Base-by-base conservation (phyloP, 495 filamentous ascomycete genomes). In the Cenococcum geophilum region DNA sequence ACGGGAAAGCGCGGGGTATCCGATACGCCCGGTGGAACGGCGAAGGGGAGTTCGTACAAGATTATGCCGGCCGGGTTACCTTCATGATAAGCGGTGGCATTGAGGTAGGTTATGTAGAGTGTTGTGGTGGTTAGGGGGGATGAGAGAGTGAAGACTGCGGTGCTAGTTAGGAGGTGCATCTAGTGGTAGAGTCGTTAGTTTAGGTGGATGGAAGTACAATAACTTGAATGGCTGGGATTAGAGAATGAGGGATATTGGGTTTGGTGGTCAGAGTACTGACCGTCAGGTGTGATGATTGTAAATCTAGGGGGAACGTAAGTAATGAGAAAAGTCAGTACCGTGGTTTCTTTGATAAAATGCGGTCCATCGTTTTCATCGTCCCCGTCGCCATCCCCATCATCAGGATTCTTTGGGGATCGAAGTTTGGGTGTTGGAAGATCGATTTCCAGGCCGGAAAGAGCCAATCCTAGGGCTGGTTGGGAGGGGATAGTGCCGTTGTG, bases 71-170 rank as follows among this genome's bases (percentile, higher is more conserved):
- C 76, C 8, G 84, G 81, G 23, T 91, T 82, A 21, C 85, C 86
- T 55, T 90, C 87, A 65, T 97, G 93, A 63, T 83, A 85, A 0
- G 93, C 89, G 0, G 86, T 91, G 18, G 91, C 93, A 66, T 96
- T 84, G 58, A 98, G 77, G 43, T 76, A 80, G 20, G 89, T 86
- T 65, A 98, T 79, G 60, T 80, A 87, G 20, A 98, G 71, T 0
- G 81, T 87, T 20, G 85, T 87, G 58, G 83, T 75, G 45, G 76
- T 74, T 3, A 96, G 77, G 0, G 93, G 93, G 1, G 92, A 96
- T 47, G 82, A 78, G 37, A 98, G 78, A 0, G 83, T 86, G 76
- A 98, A 96, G 4, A 86, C 82, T 25, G 91, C 92, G 0, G 89
- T 92, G 11, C 89, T 93, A 27, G 89, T 89, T 64, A 90, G 80